Evolutionary conservation across 1,139 yeast genomes (phyloP).

Genomic region (Suhomyces yuchorum): DNA sequence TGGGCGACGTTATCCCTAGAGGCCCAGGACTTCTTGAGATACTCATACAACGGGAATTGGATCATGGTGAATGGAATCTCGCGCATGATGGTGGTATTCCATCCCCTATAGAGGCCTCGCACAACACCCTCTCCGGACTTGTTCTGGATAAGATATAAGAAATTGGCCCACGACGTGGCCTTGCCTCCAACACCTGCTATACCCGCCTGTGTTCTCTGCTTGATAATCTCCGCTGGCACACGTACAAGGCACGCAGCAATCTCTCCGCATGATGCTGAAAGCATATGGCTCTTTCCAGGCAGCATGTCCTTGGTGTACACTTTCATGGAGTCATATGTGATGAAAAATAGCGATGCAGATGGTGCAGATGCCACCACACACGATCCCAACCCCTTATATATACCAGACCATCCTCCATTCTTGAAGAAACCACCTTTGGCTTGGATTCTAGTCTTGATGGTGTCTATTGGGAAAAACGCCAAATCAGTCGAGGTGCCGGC

Average conservation of each 20-base stretch:
- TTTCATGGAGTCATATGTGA: conserved; percentile 83
- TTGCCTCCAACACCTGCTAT: conserved; percentile 46
- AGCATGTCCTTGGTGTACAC: conserved; percentile 43
- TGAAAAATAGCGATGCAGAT: conserved; percentile 83
- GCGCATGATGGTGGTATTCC: conserved; percentile 87
- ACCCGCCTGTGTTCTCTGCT: conserved; percentile 88
- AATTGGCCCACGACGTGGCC: conserved; percentile 67
- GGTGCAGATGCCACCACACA: conserved; percentile 97
- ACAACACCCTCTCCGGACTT: conserved; percentile 75
- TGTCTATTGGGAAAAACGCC: conserved; percentile 94
- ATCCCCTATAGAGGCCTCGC: conserved; percentile 85
- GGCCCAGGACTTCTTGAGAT: conserved; percentile 61
- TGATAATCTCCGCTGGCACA: conserved; percentile 95
- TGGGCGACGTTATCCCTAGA: conserved; percentile 29
- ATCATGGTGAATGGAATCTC: conserved; percentile 95
- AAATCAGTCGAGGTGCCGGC: conserved; percentile 96
- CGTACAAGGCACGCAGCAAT: conserved; percentile 89
- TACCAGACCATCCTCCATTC: conserved; percentile 92
- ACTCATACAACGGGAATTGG: conserved; percentile 92
- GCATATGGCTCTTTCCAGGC: conserved; percentile 68
- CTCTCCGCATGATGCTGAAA: conserved; percentile 87
- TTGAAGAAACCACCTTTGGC: conserved; percentile 92
- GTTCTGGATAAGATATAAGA: conserved; percentile 56
- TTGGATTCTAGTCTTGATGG: conserved; percentile 88
- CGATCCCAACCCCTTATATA: conserved; percentile 89